A percentile compares a stretch with the other conserved stretches of the same genome.
phyloP scores from a whole-genome alignment of 2,329 filamentous ascomycete genomes.

The Aspergillus ustus region DNA sequence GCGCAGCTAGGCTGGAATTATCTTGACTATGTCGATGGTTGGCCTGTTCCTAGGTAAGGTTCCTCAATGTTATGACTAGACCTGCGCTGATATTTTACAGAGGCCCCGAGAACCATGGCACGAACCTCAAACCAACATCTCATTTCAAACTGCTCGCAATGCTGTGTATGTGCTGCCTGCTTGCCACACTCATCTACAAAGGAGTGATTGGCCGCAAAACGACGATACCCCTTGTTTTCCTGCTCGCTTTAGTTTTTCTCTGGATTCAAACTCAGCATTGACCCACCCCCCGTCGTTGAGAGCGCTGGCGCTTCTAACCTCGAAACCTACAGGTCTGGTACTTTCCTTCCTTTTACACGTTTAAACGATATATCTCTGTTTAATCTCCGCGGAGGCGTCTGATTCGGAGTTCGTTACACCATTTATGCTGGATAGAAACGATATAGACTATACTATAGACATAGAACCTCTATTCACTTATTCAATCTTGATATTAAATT shows the following conservation, averaged over 20 bases:
- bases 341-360: background rate
- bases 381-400: background rate
- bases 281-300: background rate
- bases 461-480: background rate
- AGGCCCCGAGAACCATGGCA: slow-evolving; percentile 14
- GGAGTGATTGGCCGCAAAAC: slow-evolving; percentile 9
- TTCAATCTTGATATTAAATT: background rate
- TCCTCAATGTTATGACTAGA: background rate
- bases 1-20: slow-evolving; percentile 44
- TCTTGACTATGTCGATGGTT: slow-evolving; percentile 43
- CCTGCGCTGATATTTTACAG: slow-evolving; percentile 6
- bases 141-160: slow-evolving; percentile 12
- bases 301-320: slow-evolving; percentile 13
- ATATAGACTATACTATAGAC: slow-evolving; percentile 7
- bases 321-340: background rate
- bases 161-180: slow-evolving; percentile 26
- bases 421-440: background rate
- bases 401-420: background rate
- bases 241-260: background rate
- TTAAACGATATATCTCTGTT: background rate
- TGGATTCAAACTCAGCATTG: slow-evolving; percentile 1
- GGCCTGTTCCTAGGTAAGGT: slow-evolving; percentile 35
- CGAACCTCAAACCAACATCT: slow-evolving; percentile 1
- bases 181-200: slow-evolving; percentile 3
- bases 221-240: slow-evolving; percentile 9